Evolutionary conservation across 179 eudicot species (phyloP), one percentile per base, ranked within the genome.

Genomic region (Gypsophila paniculata): DNA sequence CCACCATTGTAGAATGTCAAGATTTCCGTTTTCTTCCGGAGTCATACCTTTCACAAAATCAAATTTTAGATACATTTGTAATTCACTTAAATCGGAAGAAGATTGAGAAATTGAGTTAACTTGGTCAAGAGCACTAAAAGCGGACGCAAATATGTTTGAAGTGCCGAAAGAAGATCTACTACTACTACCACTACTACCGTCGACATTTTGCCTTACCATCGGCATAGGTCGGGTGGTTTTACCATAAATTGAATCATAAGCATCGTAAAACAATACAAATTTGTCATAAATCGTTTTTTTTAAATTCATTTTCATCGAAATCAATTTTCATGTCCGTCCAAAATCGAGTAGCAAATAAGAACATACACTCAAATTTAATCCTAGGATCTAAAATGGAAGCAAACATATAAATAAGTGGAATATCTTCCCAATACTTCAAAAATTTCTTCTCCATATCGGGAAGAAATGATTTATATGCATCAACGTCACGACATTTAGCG

Each of bases 11-110:
- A 59, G 11, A 25, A 59, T 1, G 11, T 59, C 63, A 25, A 59
- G 63, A 25, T 59, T 59, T 11, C 63, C 63, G 2, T 23, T 2
- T 25, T 59, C 63, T n/a, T 25, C 63, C 15, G 63, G 34, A 4
- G 3, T 59, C 63, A 59, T 59, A 59, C 63, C 63, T 59, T 59
- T 59, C 36, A 59, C 19, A 59, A 59, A 59, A 59, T 59, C 63
- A 23, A 23, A 22, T 0, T 59, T 23, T 25, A 23, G 23, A 59
- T 59, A 59, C 63, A 59, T 23, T 59, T 59, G 36, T 14, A 55
- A 23, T 59, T 59, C 63, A 59, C 34, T 22, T 59, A 59, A 1
- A 23, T 59, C 36, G 36, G 34, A 23, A 23, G 36, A 59, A 59
- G 63, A 59, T 59, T 59, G 63, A 59, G 63, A 59, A 59, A 34